Evolutionary conservation across 768 basidiomycete species (phyloP).

Genomic region (Termitomyces sp.): DNA sequence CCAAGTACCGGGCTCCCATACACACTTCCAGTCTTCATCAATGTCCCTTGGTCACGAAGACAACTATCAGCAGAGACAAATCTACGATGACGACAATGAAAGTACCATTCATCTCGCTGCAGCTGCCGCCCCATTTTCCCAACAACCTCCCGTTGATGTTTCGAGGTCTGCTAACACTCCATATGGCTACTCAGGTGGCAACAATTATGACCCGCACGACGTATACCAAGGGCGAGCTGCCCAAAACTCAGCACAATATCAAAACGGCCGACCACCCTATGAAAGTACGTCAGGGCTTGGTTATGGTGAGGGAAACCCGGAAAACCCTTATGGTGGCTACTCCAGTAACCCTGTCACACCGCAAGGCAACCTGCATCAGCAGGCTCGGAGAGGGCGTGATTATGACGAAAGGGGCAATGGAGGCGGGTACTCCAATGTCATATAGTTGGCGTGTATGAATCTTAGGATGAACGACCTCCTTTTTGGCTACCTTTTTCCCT

Average conservation of each 20-base stretch:
- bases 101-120: conserved; percentile 58
- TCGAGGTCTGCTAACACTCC: conserved; percentile 17
- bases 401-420: conserved; percentile 26
- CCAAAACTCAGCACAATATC: conserved; percentile 1
- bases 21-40: conserved; percentile 58
- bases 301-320: conserved; percentile 3
- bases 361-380: conserved; percentile 15
- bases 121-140: conserved; percentile 57
- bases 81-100: conserved; percentile 68
- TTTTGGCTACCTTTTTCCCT: background rate
- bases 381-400: conserved; percentile 21
- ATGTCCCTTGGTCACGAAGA: conserved; percentile 54
- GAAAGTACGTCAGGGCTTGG: background rate
- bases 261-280: background rate
- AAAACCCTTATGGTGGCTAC: conserved; percentile 19
- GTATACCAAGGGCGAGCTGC: conserved; percentile 49
- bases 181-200: conserved; percentile 17
- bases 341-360: conserved; percentile 13
- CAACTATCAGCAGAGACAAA: conserved; percentile 34
- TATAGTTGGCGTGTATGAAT: conserved; percentile 19
- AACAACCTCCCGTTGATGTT: conserved; percentile 34
- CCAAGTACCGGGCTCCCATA: conserved; percentile 45
- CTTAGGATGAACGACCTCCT: background rate
- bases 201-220: conserved; percentile 47
- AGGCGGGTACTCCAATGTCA: conserved; percentile 24